Conservation (phyloP, 495 filamentous ascomycete genomes). For the Melanomma pulvis-pyrius region DNA sequence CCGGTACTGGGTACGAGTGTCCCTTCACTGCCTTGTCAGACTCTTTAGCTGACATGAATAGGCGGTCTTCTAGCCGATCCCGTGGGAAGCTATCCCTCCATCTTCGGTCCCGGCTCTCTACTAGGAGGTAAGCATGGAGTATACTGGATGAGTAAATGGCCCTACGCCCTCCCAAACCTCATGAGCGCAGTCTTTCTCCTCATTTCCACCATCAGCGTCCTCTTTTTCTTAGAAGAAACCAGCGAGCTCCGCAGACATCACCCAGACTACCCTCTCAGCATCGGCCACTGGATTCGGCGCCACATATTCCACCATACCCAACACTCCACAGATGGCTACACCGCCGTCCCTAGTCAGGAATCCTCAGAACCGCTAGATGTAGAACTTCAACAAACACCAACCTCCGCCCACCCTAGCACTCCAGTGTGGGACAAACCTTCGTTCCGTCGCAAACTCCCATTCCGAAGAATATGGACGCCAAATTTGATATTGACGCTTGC, state of each 20-base stretch:
- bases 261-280: conserved; percentile 30
- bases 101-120: conserved; percentile 64
- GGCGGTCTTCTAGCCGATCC: conserved; percentile 77
- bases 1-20: conserved; percentile 41
- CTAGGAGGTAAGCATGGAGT: conserved; percentile 58
- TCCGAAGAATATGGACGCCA: conserved; percentile 64
- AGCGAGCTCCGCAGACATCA: conserved; percentile 32
- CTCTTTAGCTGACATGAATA: conserved; percentile 48
- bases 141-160: conserved; percentile 67
- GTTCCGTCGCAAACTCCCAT: conserved; percentile 56
- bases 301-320: conserved; percentile 20
- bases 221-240: conserved; percentile 72
- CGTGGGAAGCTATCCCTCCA: conserved; percentile 59
- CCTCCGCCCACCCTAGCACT: conserved; percentile 37
- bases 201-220: conserved; percentile 57
- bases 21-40: not conserved
- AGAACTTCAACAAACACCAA: conserved; percentile 35
- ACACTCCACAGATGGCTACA: conserved; percentile 16
- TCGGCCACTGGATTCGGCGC: conserved; percentile 29
- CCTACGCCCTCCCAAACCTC: conserved; percentile 77
- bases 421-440: conserved; percentile 26
- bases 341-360: conserved; percentile 24
- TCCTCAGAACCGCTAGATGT: not conserved
- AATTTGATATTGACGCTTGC: conserved; percentile 65
- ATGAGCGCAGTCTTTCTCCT: conserved; percentile 69